Conservation (phyloP, 2,329 filamentous ascomycete species). For the Colletotrichum siamense region DNA sequence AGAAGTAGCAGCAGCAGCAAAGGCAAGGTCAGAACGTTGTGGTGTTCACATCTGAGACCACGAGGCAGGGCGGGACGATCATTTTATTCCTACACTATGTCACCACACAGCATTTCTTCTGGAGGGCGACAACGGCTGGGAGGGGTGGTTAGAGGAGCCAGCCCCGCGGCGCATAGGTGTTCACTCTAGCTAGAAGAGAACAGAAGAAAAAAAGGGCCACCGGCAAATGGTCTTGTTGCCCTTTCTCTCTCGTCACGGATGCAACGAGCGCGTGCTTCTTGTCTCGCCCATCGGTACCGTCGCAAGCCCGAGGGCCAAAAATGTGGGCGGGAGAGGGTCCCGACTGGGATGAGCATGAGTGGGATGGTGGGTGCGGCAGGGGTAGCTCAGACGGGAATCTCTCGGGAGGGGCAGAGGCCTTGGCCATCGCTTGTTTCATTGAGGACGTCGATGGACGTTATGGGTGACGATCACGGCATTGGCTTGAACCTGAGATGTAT, state of each 20-base stretch:
- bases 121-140: not conserved
- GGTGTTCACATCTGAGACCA: conserved; percentile 8
- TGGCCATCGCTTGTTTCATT: conserved; percentile 18
- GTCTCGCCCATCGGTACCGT: conserved; percentile 18
- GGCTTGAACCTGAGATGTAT: not conserved
- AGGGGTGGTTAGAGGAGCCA: not conserved
- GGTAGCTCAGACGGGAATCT: conserved; percentile 20
- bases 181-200: not conserved
- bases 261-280: conserved; percentile 9
- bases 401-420: conserved; percentile 11
- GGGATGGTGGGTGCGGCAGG: conserved; percentile 9
- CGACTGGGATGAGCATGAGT: conserved; percentile 6
- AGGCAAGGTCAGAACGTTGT: not conserved
- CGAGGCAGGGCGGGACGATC: conserved; percentile 9
- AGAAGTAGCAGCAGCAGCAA: not conserved
- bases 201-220: not conserved
- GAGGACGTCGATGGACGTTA: not conserved
- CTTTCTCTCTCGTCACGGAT: not conserved
- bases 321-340: conserved; percentile 2
- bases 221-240: not conserved
- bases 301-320: conserved; percentile 15
- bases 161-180: not conserved
- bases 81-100: conserved; percentile 15
- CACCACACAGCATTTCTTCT: not conserved
- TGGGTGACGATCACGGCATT: not conserved